Conservation (phyloP, 2,329 filamentous ascomycete species). For the Fusarium heterosporum region DNA sequence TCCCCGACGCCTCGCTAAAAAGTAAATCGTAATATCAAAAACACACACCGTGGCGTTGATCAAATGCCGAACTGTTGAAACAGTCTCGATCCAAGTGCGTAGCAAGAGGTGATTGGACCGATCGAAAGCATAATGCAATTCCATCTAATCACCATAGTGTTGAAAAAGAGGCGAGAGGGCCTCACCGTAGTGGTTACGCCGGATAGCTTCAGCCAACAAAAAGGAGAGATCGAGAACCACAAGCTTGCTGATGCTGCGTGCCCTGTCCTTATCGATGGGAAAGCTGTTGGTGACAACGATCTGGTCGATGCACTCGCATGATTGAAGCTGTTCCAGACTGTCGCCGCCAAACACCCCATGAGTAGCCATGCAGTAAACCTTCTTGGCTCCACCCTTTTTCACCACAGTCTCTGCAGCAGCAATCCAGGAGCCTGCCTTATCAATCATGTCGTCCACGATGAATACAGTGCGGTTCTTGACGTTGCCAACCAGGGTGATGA, state of each 20-base stretch:
- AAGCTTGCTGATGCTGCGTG: slow-evolving; percentile 80
- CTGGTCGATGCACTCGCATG: slow-evolving; percentile 91
- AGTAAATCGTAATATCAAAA: slow-evolving; percentile 34
- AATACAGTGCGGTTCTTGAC: slow-evolving; percentile 90
- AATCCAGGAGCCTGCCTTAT: slow-evolving; percentile 97
- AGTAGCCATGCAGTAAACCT: slow-evolving; percentile 97
- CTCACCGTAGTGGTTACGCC: slow-evolving; percentile 96
- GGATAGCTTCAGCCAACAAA: slow-evolving; percentile 89
- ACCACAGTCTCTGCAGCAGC: slow-evolving; percentile 96
- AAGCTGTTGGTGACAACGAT: slow-evolving; percentile 98
- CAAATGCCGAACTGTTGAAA: slow-evolving; percentile 13
- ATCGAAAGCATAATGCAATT: slow-evolving; percentile 11
- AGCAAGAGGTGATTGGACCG: slow-evolving; percentile 21
- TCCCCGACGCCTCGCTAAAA: slow-evolving; percentile 54
- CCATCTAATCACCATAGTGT: slow-evolving; percentile 67
- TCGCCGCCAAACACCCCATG: slow-evolving; percentile 95
- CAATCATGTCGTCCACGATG: slow-evolving; percentile 99
- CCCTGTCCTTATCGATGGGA: slow-evolving; percentile 82
- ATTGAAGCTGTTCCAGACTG: slow-evolving; percentile 88
- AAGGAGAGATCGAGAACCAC: slow-evolving; percentile 90
- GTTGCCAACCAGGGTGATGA: slow-evolving; percentile 97
- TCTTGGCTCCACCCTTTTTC: slow-evolving; percentile 90
- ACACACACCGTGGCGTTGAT: slow-evolving; percentile 36
- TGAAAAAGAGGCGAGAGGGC: slow-evolving; percentile 78
- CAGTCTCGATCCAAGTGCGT: slow-evolving; percentile 15